Base-by-base conservation (phyloP, 352 stramenopile genomes). In the Globisporangium okanoganense region DNA sequence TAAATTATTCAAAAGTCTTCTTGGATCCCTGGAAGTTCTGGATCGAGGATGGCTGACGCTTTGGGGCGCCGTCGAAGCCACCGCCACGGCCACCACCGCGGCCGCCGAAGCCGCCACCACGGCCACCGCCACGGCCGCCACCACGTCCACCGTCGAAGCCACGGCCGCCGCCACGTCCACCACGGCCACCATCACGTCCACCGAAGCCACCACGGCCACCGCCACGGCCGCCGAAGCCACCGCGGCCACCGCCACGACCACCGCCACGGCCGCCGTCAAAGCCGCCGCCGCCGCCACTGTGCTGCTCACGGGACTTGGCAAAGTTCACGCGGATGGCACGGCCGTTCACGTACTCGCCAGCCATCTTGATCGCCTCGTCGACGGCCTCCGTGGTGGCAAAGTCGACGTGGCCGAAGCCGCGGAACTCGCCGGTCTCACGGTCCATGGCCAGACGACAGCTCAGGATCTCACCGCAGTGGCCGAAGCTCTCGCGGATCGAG, bases 351-450 rank as follows among this genome's bases (percentile, higher is more conserved):
- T 98, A 90, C 27, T 76, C 83, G 45, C 97, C 97, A 5, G 92
- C 87, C 56, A 99, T 82, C 62, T 94, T 94, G 36, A 98, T 85
- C 13, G 85, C 90, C 50, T 85, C 76, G 60, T 98, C 94, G 0
- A 98, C 97, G 36, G 85, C 82, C 59, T 99, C 94, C 0, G 89
- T 98, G n/a, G 97, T 76, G 2, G 61, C 87, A 71, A 99, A 99
- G 74, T 99, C 94, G 45, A 99, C 79, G 82, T 99, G 96, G 35
- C 96, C 97, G 72, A 99, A 99, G 47, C 97, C 97, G 73, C 97
- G 97, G 86, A 99, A 99, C 58, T 98, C 90, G 38, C 96, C 96
- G 45, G 94, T 99, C 72, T 99, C 97, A 56, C 95, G 83, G 82
- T 99, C 96, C 27, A 87, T 97, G 1, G 95, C 95, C 55, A 99